phyloP scores from a whole-genome alignment of 2,329 filamentous ascomycete genomes.

The Neofusicoccum sp. region DNA sequence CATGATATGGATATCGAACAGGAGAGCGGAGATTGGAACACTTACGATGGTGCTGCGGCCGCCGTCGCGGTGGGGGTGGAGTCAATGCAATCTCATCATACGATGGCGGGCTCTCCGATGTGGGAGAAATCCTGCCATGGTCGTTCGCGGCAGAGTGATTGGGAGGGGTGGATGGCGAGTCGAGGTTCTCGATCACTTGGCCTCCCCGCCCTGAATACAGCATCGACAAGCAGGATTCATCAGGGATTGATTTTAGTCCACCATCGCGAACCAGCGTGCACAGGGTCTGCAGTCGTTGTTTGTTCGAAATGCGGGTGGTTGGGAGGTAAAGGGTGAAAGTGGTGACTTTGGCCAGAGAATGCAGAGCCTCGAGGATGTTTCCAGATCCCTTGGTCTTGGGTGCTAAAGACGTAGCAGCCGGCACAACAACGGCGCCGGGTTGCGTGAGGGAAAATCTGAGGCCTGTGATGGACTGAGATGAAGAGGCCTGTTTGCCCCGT shows the following conservation, averaged over 20 bases:
- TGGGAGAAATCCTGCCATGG: too few relatives aligned
- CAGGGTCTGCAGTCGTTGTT: neutral
- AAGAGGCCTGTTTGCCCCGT: neutral
- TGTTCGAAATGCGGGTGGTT: neutral
- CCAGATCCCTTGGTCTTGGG: conserved; percentile 34
- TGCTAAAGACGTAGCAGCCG: neutral
- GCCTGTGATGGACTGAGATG: neutral
- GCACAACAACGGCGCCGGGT: neutral
- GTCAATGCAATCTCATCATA: conserved; percentile 14
- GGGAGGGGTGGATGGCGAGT: too few relatives aligned
- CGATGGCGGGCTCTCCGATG: conserved; percentile 11
- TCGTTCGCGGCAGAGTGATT: too few relatives aligned
- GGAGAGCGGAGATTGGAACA: too few relatives aligned
- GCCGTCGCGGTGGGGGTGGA: neutral
- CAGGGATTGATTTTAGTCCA: neutral
- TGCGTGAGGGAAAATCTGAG: conserved; percentile 7
- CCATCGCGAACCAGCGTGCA: neutral
- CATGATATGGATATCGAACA: too few relatives aligned
- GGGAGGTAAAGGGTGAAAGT: conserved; percentile 5
- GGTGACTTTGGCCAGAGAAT: conserved; percentile 29
- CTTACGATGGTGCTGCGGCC: neutral
- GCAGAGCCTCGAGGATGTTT: conserved; percentile 35
- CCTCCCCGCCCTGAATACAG: conserved; percentile 5
- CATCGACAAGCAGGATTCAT: neutral
- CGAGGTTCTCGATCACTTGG: neutral